Percentiles rank a stretch among this genome's conserved stretches.
Conservation (phyloP, 495 filamentous ascomycete genomes). For the Margaritispora aquatica region DNA sequence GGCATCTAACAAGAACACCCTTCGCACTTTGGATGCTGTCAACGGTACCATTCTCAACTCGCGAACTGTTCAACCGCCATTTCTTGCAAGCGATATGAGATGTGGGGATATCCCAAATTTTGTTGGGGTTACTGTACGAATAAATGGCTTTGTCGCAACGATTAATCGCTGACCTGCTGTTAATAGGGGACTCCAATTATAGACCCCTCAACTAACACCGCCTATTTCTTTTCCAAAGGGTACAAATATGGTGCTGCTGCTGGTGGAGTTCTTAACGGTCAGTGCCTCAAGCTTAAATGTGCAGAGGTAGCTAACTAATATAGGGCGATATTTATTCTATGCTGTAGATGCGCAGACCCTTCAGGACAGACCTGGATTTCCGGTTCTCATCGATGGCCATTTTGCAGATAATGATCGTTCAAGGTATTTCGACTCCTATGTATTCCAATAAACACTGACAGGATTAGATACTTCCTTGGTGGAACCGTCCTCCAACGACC, state of each 20-base stretch:
- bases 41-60: constrained; percentile 36
- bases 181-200: constrained; percentile 38
- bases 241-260: constrained; percentile 27
- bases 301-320: neutral
- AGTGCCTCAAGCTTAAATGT: neutral
- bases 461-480: constrained; percentile 33
- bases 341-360: constrained; percentile 31
- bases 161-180: too few relatives aligned
- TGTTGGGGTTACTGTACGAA: constrained; percentile 34
- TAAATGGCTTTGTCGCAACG: too few relatives aligned
- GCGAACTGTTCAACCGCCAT: constrained; percentile 38
- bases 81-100: constrained; percentile 30
- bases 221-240: constrained; percentile 36
- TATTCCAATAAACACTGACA: neutral
- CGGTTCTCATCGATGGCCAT: constrained; percentile 32
- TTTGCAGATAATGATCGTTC: constrained; percentile 33
- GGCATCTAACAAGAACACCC: constrained; percentile 39
- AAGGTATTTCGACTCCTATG: neutral
- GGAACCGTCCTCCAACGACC: constrained; percentile 38
- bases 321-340: constrained; percentile 27
- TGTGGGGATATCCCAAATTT: constrained; percentile 40
- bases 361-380: constrained; percentile 31
- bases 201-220: constrained; percentile 38
- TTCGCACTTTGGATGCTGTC: constrained; percentile 38
- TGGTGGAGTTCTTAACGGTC: constrained; percentile 28